Evolutionary conservation across 2,329 filamentous ascomycete genomes (phyloP).

Genomic region (Trichoderma koningiopsis): DNA sequence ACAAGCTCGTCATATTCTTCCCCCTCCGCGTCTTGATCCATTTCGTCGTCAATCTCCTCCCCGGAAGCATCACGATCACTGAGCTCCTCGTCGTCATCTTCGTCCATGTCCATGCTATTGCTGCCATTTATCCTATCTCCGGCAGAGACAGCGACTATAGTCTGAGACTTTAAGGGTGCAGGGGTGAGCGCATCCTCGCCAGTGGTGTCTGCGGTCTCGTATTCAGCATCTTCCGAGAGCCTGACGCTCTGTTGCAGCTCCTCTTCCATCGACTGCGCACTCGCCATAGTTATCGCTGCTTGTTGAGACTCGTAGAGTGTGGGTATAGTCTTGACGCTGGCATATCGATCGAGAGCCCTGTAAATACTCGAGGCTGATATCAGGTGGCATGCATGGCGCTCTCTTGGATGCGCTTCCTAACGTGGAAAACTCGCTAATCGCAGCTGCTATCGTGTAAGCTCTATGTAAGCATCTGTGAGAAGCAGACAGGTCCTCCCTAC

Average conservation of each 20-base stretch:
- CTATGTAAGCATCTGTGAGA: background rate
- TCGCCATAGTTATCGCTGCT: slow-evolving; percentile 47
- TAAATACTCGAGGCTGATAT: slow-evolving; percentile 30
- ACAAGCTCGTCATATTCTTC: slow-evolving; percentile 44
- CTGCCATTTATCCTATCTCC: background rate
- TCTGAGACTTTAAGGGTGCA: slow-evolving; percentile 26
- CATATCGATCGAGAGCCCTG: slow-evolving; percentile 37
- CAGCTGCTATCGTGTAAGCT: slow-evolving; percentile 23
- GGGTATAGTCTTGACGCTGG: slow-evolving; percentile 27
- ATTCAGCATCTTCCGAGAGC: slow-evolving; percentile 53
- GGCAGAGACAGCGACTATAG: background rate
- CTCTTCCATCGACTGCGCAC: slow-evolving; percentile 58
- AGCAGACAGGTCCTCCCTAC: background rate
- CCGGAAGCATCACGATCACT: slow-evolving; percentile 46
- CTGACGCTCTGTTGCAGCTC: slow-evolving; percentile 59
- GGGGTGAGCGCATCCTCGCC: slow-evolving; percentile 35
- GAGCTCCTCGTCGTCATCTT: slow-evolving; percentile 41
- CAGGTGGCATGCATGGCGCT: slow-evolving; percentile 32
- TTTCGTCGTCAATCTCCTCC: slow-evolving; percentile 45
- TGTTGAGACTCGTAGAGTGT: slow-evolving; percentile 30
- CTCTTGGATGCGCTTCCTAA: slow-evolving; percentile 18
- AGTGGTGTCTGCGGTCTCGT: slow-evolving; percentile 40
- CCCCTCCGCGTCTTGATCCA: slow-evolving; percentile 38
- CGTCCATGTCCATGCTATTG: slow-evolving; percentile 25
- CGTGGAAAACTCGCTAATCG: slow-evolving; percentile 25